These are phyloP conservation scores for Nephromyces sp. DNA, from an alignment of 169 alveolate species.

Conservation along the genomic window DNA sequence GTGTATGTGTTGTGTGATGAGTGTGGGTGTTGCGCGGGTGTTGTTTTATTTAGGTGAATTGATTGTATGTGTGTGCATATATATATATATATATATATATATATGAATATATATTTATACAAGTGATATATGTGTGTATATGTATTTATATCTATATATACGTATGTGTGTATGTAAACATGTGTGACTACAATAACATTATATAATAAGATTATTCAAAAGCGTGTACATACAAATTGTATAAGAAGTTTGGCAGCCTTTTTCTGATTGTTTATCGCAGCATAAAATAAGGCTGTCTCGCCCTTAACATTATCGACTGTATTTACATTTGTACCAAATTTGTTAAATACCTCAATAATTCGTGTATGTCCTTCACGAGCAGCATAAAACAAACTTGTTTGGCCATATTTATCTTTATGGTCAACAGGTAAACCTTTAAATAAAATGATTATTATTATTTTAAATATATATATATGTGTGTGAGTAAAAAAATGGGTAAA, in stretches of 20 bases:
- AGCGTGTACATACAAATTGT: background rate
- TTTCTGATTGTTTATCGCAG: background rate
- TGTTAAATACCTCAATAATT: background rate
- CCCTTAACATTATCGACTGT: background rate
- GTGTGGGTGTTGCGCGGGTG: background rate
- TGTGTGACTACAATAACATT: background rate
- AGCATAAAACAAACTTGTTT: background rate
- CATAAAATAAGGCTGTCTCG: background rate
- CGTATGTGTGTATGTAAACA: background rate
- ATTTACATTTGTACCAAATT: background rate
- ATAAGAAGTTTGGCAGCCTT: background rate
- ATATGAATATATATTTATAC: background rate
- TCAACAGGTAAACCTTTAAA: background rate
- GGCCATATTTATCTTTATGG: background rate
- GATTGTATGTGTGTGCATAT: background rate
- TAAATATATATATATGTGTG: no score
- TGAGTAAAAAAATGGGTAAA: no score
- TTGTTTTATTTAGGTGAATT: background rate
- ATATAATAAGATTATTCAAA: no score
- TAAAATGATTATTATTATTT: no score
- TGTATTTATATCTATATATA: background rate
- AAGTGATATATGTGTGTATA: background rate
- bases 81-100: background rate
- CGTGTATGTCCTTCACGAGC: conserved; percentile 1
- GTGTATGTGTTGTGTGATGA: background rate